These are phyloP conservation scores for Saccharomyces mikatae DNA, from an alignment of 805 yeast species.

Conservation along the genomic window DNA sequence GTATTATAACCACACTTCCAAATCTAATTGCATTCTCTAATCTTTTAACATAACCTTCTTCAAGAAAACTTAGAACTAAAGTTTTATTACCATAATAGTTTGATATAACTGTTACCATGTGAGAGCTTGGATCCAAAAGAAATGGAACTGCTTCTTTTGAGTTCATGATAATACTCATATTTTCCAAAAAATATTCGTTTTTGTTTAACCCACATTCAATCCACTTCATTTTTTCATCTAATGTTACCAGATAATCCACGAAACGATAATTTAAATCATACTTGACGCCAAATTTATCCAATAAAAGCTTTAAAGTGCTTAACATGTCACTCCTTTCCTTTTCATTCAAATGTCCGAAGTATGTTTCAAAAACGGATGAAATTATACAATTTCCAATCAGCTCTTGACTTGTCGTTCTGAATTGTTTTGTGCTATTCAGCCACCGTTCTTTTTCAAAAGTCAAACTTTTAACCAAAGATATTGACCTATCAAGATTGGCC, in stretches of 20 bases:
- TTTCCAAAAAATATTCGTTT: conserved; percentile 58
- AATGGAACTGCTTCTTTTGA: conserved; percentile 38
- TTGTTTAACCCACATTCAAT: conserved; percentile 42
- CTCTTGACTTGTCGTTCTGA: conserved; percentile 36
- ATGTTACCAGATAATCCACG: conserved; percentile 33
- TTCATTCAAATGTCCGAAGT: conserved; percentile 53
- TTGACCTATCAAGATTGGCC: conserved; percentile 53
- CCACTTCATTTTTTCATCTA: conserved; percentile 44
- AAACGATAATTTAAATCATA: conserved; percentile 33
- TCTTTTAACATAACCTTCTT: conserved; percentile 54
- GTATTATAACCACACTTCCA: conserved; percentile 66
- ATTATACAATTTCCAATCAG: conserved; percentile 61
- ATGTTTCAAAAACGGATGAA: conserved; percentile 52
- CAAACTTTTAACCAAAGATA: conserved; percentile 52
- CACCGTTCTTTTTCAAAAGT: conserved; percentile 67
- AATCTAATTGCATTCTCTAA: conserved; percentile 76
- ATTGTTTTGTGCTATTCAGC: conserved; percentile 50
- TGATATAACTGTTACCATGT: conserved; percentile 37
- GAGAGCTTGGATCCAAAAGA: conserved; percentile 66
- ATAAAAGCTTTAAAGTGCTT: conserved; percentile 31
- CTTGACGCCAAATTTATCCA: conserved; percentile 33
- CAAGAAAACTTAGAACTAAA: conserved; percentile 61
- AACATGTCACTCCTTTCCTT: conserved; percentile 34
- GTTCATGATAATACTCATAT: conserved; percentile 44
- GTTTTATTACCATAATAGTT: conserved; percentile 29